phyloP scores from a whole-genome alignment of 495 filamentous ascomycete genomes.

The Penicillium pancosmium region DNA sequence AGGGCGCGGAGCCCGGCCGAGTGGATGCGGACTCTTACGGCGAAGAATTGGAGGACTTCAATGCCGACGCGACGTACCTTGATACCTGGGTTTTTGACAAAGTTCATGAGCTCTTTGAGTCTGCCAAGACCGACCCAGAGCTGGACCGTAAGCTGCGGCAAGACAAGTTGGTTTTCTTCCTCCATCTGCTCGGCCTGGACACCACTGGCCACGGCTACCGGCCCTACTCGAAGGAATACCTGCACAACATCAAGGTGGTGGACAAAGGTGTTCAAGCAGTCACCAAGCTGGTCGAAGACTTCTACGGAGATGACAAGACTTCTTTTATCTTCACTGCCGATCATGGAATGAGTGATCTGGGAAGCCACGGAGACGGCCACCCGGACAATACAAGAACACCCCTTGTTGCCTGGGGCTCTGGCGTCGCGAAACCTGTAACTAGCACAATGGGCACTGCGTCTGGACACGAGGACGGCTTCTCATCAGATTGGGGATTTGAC shows the following conservation, averaged over 20 bases:
- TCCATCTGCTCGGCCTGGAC: conserved; percentile 94
- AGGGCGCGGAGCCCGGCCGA: conserved; percentile 84
- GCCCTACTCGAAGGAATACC: conserved; percentile 94
- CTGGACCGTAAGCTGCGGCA: conserved; percentile 72
- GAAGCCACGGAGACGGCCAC: conserved; percentile 96
- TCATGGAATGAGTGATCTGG: conserved; percentile 99
- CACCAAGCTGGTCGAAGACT: conserved; percentile 78
- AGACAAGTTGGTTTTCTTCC: conserved; percentile 92
- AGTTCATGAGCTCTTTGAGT: conserved; percentile 81
- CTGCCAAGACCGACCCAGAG: conserved; percentile 76
- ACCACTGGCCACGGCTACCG: conserved; percentile 87
- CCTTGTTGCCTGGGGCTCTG: conserved; percentile 91
- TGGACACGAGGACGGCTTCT: conserved; percentile 93
- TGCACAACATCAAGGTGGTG: conserved; percentile 92
- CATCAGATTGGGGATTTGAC: conserved; percentile 82
- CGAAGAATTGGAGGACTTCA: conserved; percentile 88
- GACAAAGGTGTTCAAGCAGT: conserved; percentile 86
- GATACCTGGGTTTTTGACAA: conserved; percentile 97
- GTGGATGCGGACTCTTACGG: conserved; percentile 85
- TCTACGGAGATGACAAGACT: conserved; percentile 90
- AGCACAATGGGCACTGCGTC: conserved; percentile 55
- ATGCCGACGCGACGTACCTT: conserved; percentile 73
- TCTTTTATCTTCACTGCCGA: conserved; percentile 98
- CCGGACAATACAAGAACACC: conserved; percentile 97
- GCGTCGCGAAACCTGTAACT: conserved; percentile 74